Evolutionary conservation across 305 asterid species (phyloP), one percentile per base, ranked within the genome.

Genomic region (Rubia peregrina): DNA sequence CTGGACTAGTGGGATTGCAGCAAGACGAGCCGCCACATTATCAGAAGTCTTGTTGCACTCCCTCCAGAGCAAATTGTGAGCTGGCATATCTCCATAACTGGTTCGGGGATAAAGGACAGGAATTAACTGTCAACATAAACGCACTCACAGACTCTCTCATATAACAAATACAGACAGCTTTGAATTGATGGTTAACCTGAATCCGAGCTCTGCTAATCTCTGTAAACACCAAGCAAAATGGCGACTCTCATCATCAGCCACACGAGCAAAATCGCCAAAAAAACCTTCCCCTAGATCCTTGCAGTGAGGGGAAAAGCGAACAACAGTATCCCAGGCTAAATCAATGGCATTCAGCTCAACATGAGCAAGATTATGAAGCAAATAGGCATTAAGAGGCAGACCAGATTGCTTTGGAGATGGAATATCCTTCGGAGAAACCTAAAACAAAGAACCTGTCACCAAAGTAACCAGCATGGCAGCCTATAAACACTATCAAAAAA

Each of bases 251-350:
- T 94, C 98, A 80, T 91, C 97, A 51, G 96, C 99, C 80, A 91
- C 99, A 70, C 76, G 97, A 72, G 96, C 96, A 85, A 94, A 94
- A 80, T 94, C 96, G 38, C 92, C 88, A 73, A 94, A 94, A 84
- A 94, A 94, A 14, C 96, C 97, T 56, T 88, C 88, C 65, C 91
- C 96, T 68, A 94, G 89, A 77, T 87, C 85, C 71, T 88, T 90
- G 42, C 41, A 14, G 76, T 73, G 83, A 0, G 95, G 87, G 22
- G 99, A 94, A 74, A 94, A 94, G 62, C 96, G 91, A 69, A 94
- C 98, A 79, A 94, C 96, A 55, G 99, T 89, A 71, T 94, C 99
- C 99, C 99, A 94, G 2, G 99, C 96, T 76, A 94, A 87, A 89
- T 94, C 98, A 73, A 94, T 86, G n/a, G 99, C 99, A 74, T 94